Conservation (phyloP, 2,329 filamentous ascomycete genomes). For the Penicillium sp. region DNA sequence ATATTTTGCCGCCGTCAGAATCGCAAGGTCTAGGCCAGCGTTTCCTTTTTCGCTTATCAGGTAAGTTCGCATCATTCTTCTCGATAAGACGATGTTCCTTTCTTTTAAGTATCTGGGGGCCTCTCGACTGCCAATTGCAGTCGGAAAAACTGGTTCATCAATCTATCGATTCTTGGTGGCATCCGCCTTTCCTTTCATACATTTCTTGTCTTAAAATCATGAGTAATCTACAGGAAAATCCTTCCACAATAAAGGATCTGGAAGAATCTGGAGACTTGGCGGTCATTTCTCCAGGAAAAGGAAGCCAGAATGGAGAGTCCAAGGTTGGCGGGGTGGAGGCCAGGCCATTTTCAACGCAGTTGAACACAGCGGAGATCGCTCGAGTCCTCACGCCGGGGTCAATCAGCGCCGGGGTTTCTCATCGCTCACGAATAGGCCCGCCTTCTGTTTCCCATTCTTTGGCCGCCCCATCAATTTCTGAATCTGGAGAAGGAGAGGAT, state of each 20-base stretch:
- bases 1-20: neutral
- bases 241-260: neutral
- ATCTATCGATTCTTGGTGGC: neutral
- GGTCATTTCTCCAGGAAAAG: neutral
- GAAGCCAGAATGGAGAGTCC: neutral
- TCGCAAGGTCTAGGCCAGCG: neutral
- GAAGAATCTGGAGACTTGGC: neutral
- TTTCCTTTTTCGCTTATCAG: neutral
- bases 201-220: neutral
- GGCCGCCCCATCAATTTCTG: conserved; percentile 6
- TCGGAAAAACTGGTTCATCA: neutral
- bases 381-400: conserved; percentile 8
- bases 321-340: neutral
- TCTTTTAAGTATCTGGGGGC: neutral
- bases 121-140: neutral
- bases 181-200: neutral
- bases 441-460: conserved; percentile 9
- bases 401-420: neutral
- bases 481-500: conserved; percentile 7
- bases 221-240: neutral
- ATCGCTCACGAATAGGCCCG: conserved; percentile 1
- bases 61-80: neutral
- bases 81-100: neutral
- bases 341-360: conserved; percentile 7
- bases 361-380: conserved; percentile 6